Percentiles rank a stretch among this genome's conserved stretches.
These are phyloP conservation scores for Choanephora cucurbitarum DNA, from an alignment of 371 early-diverging fungal species.

Conservation along the genomic window DNA sequence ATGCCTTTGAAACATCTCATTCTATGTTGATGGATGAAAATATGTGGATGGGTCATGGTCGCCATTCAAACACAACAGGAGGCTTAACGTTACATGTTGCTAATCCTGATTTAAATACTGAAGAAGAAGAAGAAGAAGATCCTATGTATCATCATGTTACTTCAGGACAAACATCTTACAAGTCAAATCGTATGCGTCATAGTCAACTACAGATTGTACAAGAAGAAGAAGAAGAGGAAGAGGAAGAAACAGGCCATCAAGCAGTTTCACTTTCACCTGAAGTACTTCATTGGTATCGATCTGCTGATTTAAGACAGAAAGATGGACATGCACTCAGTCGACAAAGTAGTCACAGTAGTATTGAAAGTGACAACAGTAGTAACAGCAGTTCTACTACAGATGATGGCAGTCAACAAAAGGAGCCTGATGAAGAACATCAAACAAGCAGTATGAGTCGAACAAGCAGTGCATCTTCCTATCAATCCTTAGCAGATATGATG, in stretches of 20 bases:
- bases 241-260: constrained; percentile 16
- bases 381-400: neutral
- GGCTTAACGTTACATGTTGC: constrained; percentile 26
- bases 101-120: constrained; percentile 23
- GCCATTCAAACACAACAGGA: no score
- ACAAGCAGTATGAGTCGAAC: neutral
- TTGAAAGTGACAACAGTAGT: constrained; percentile 4
- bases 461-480: constrained; percentile 20
- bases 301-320: constrained; percentile 19
- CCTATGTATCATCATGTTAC: constrained; percentile 15
- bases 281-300: constrained; percentile 40
- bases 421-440: constrained; percentile 9
- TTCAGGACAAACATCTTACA: constrained; percentile 13
- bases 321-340: neutral
- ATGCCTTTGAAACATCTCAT: neutral
- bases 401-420: constrained; percentile 2
- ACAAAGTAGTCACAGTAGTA: constrained; percentile 13
- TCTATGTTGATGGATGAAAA: constrained; percentile 45
- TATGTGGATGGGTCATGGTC: constrained; percentile 44
- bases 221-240: constrained; percentile 26
- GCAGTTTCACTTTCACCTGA: constrained; percentile 37
- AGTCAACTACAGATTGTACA: constrained; percentile 23
- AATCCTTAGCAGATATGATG: constrained; percentile 40
- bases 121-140: constrained; percentile 17
- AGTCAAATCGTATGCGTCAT: constrained; percentile 3